Evolutionary conservation across 371 early-diverging fungal species (phyloP), one percentile per base, ranked within the genome.

Genomic region (Mortierella sp.): DNA sequence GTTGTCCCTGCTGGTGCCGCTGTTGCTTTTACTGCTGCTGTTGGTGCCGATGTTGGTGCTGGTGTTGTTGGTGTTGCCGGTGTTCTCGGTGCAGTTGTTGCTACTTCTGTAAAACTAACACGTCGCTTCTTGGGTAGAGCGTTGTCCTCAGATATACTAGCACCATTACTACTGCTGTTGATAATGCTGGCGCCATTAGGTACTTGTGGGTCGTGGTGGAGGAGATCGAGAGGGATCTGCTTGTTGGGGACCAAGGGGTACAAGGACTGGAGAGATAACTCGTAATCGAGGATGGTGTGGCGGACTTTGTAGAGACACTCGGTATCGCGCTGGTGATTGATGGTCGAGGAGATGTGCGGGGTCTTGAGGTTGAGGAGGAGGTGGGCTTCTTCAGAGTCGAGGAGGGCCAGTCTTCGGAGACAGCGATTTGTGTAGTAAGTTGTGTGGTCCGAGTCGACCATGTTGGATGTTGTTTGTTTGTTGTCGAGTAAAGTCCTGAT

Each of bases 281-380:
- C 65, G 38, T 35, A 32, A 21, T 65, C 65, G 38, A 65, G 38
- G 38, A 65, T 65, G 38, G 65, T 21, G 21, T 65, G 16, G 38
- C 65, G 65, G 65, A 65, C 65, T 21, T 18, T 65, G 21, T 32
- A 32, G 24, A 65, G 65, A 65, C 65, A 38, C 32, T 65, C 65
- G 21, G 35, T 5, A 3, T 65, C 65, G 16, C 21, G 38, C 0
- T 35, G 65, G 18, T 65, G 65, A 41, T 65, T 65, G 38, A 65
- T 65, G 65, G 65, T 38, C 3, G 65, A 65, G 65, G 65, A 65
- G 8, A 65, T 21, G 65, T 65, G 65, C 2, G 65, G 65, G 3
- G 65, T 65, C 38, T 65, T 65, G 35, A 65, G 65, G 65, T 65
- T 38, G 65, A 65, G 65, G 35, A 65, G 65, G 2, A 65, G 65